phyloP scores from a whole-genome alignment of 2,329 filamentous ascomycete species.

The Mariannaea sp. region DNA sequence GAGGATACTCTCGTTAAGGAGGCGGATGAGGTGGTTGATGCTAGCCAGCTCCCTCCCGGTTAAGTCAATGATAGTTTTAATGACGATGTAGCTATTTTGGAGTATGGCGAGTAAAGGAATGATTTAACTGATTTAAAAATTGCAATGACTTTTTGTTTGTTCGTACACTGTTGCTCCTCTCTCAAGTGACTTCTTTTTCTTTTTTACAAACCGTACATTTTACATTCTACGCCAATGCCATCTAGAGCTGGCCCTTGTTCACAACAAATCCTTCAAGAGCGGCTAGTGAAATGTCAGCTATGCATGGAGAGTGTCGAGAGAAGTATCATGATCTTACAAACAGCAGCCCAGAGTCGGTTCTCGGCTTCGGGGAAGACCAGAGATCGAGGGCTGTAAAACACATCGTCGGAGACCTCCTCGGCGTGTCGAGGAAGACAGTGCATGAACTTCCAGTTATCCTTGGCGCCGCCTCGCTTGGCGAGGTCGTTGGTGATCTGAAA shows the following conservation, averaged over 20 bases:
- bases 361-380: slow-evolving; percentile 94
- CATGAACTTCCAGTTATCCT: slow-evolving; percentile 95
- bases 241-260: slow-evolving; percentile 80
- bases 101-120: slow-evolving; percentile 38
- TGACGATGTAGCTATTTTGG: slow-evolving; percentile 27
- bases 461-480: slow-evolving; percentile 82
- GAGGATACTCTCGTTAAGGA: slow-evolving; percentile 78
- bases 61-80: slow-evolving; percentile 50
- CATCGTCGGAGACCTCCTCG: slow-evolving; percentile 92
- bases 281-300: slow-evolving; percentile 50
- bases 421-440: slow-evolving; percentile 91
- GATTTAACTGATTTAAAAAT: slow-evolving; percentile 34
- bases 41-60: slow-evolving; percentile 89
- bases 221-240: slow-evolving; percentile 6
- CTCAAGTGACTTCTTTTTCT: slow-evolving; percentile 16
- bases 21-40: slow-evolving; percentile 92
- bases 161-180: slow-evolving; percentile 33
- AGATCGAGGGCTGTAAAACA: slow-evolving; percentile 86
- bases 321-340: slow-evolving; percentile 58
- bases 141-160: slow-evolving; percentile 38
- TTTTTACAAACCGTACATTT: slow-evolving; percentile 18
- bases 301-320: neutral
- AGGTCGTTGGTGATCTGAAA: slow-evolving; percentile 92
- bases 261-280: slow-evolving; percentile 88
- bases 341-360: slow-evolving; percentile 90